A percentile compares a stretch with the other conserved stretches of the same genome.
phyloP scores from a whole-genome alignment of 2,329 filamentous ascomycete species.

The Penicillium decumbens region DNA sequence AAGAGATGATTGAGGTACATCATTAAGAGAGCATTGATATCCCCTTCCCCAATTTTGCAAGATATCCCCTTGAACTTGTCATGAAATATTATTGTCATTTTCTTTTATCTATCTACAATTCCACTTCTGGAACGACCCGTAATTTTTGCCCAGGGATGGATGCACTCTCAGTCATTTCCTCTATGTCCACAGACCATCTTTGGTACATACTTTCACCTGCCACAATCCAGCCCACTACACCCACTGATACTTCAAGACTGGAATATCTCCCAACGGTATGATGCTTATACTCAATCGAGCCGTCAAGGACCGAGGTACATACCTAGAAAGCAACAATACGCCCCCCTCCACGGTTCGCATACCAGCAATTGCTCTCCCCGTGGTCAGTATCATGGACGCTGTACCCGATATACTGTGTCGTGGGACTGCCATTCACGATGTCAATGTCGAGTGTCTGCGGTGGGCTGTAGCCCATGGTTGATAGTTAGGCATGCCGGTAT shows the following conservation, averaged over 20 bases:
- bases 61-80: neutral
- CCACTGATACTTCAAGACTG: slow-evolving; percentile 26
- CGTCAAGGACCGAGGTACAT: slow-evolving; percentile 18
- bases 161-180: no score
- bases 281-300: slow-evolving; percentile 20
- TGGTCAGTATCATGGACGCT: slow-evolving; percentile 28
- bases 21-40: neutral
- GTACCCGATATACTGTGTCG: slow-evolving; percentile 28
- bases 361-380: slow-evolving; percentile 27
- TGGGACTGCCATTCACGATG: slow-evolving; percentile 25
- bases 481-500: slow-evolving; percentile 29
- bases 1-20: slow-evolving; percentile 41
- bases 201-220: neutral
- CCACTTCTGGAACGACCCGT: neutral
- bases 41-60: neutral
- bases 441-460: slow-evolving; percentile 24
- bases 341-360: slow-evolving; percentile 23
- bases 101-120: neutral
- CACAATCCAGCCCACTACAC: slow-evolving; percentile 2
- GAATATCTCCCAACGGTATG: slow-evolving; percentile 24
- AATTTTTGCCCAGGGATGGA: no score
- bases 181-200: no score
- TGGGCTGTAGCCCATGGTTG: slow-evolving; percentile 30
- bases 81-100: neutral
- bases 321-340: slow-evolving; percentile 28